Evolutionary conservation across 2,329 filamentous ascomycete species (phyloP), one percentile per base, ranked within the genome.

Genomic region (Penicillium concentricum): DNA sequence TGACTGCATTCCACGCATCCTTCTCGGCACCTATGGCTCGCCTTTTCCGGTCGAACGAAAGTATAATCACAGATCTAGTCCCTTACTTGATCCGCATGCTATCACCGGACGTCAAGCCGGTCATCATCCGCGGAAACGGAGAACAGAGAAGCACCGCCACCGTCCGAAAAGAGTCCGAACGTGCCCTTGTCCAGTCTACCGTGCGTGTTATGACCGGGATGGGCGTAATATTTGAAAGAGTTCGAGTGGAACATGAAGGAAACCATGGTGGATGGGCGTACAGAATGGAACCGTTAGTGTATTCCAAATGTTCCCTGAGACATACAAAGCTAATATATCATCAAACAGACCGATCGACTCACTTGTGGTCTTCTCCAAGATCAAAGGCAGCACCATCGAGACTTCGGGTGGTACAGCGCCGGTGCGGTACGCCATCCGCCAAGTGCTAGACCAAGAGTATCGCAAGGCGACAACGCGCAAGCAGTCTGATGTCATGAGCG

Each of bases 371-470:
- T 97, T 90, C 65, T 72, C 73, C 10, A 76, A 76, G 58, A 63
- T 60, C 8, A 71, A 69, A 55, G 67, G 67, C 20, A 68, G 62
- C n/a, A 60, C 81, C 2, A 78, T 84, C 4, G 76, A 70, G 3
- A 69, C 81, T 4, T 67, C 79, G 2, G 76, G 84, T 16, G 83
- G 84, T 2, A 83, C 85, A 10, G 86, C 85, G 0, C 91, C 90
- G 0, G 91, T 91, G 0, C 85, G 94, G n/a, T 99, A 91, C 69
- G 93, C 93, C 1, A 88, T 99, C 6, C 87, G 94, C 22, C 93
- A 97, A 72, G 92, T 97, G 9, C 82, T 99, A 1, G 92, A 96
- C 68, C 91, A 94, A 71, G 93, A 97, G 72, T 89, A 93, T 66
- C 85, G 85, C 58, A 91, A 89, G 68, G 88, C 91, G 46, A 83